Evolutionary conservation across 805 yeast genomes (phyloP).

Genomic region (Sporopachydermia quercuum): DNA sequence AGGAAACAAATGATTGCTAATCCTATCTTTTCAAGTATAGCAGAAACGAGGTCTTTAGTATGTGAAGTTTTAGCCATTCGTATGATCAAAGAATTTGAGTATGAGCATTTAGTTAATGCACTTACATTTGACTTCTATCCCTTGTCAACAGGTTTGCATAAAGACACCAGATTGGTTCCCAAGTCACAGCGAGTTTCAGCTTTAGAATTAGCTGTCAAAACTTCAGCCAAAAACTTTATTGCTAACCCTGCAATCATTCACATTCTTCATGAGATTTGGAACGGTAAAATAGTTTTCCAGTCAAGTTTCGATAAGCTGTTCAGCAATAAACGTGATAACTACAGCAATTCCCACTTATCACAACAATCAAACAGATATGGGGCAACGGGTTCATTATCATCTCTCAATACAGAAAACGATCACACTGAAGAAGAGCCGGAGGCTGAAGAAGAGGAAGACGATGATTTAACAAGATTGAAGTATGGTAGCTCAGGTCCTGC

Average conservation of each 20-base stretch:
- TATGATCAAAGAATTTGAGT: conserved; percentile 30
- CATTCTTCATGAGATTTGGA: conserved; percentile 33
- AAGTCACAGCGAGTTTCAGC: conserved; percentile 27
- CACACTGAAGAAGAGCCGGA: too few relatives aligned
- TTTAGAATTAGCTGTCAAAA: conserved; percentile 34
- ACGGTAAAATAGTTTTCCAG: conserved; percentile 31
- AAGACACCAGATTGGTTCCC: conserved; percentile 12
- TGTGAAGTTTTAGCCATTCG: conserved; percentile 40
- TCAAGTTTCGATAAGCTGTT: conserved; percentile 21
- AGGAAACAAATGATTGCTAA: conserved; percentile 17
- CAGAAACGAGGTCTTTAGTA: conserved; percentile 30
- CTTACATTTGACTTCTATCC: conserved; percentile 34
- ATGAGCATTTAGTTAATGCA: conserved; percentile 28
- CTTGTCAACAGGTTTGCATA: conserved; percentile 22
- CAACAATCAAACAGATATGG: too few relatives aligned
- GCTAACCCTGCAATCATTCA: conserved; percentile 36
- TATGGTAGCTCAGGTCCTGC: conserved; percentile 20
- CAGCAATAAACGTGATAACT: too few relatives aligned
- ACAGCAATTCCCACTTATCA: too few relatives aligned
- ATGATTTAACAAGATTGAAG: conserved; percentile 13
- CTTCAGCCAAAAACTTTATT: conserved; percentile 34
- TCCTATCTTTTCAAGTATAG: conserved; percentile 19
- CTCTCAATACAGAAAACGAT: too few relatives aligned
- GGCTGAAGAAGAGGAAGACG: conserved; percentile 13
- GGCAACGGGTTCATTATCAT: too few relatives aligned